Conservation (phyloP, 2,329 filamentous ascomycete species). For the Zopfia rhizophila region DNA sequence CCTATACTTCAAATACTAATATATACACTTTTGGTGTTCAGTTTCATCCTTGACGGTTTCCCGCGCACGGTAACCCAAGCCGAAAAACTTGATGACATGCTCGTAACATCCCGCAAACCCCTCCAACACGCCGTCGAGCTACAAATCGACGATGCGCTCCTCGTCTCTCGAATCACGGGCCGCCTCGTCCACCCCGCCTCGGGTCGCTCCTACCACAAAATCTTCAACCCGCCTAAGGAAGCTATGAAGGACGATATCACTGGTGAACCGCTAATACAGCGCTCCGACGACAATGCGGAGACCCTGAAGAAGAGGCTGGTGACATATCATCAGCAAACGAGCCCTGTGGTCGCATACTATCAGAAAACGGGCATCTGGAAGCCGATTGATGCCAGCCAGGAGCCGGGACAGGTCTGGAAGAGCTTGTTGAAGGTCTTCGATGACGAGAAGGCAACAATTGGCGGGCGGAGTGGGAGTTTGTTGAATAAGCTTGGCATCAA, state of each 20-base stretch:
- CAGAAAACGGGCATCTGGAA: constrained; percentile 98
- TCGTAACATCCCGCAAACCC: constrained; percentile 78
- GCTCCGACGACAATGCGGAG: constrained; percentile 96
- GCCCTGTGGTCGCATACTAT: constrained; percentile 95
- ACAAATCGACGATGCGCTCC: constrained; percentile 92
- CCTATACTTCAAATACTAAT: not conserved
- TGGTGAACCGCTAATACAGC: constrained; percentile 94
- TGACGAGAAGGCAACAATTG: constrained; percentile 61
- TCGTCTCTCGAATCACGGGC: constrained; percentile 96
- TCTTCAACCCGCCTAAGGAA: constrained; percentile 97
- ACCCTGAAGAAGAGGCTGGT: constrained; percentile 93
- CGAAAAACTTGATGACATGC: constrained; percentile 93
- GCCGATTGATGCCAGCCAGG: constrained; percentile 93
- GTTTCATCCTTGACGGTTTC: constrained; percentile 99
- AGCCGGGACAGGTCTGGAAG: constrained; percentile 96
- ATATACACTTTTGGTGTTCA: constrained; percentile 51
- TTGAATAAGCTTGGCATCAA: constrained; percentile 66
- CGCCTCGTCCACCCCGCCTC: constrained; percentile 95
- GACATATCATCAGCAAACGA: constrained; percentile 94
- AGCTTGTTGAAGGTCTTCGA: constrained; percentile 87
- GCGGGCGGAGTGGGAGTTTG: constrained; percentile 55
- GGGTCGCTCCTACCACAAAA: constrained; percentile 95
- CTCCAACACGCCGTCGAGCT: constrained; percentile 97
- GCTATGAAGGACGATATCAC: constrained; percentile 96
- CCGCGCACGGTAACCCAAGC: constrained; percentile 96